Evolutionary conservation across 192 early-diverging fungal species (phyloP), one percentile per base, ranked within the genome.

Genomic region (Backusella sp.): DNA sequence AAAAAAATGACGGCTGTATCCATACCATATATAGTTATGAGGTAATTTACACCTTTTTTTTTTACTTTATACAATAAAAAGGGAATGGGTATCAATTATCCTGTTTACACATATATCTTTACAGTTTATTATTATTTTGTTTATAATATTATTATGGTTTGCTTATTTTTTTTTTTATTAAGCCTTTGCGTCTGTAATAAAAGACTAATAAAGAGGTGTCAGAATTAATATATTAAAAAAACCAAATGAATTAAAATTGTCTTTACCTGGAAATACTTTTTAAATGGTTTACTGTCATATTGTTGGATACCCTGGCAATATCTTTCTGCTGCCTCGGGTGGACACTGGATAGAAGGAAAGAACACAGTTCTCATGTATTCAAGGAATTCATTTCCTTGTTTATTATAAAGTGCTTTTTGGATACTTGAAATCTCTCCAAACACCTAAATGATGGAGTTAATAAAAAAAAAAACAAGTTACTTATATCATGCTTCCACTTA

Each of bases 221-320:
- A 59, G 53, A 59, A 23, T 53, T 32, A 32, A 32, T 32, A 32
- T 7, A 53, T 53, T n/a, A 39, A 39, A 39, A 39, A 53, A 53
- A 53, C 46, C 19, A 35, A 36, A n/a, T 68, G 2, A 36, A 11
- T 68, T 23, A 35, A 21, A 6, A 53, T 8, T 21, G 23, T 70
- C 14, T 49, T 77, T 87, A 90, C 88, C 84, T 88, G 88, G 79
- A 91, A 90, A 78, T 92, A 94, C 79, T 91, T 92, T 77, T 88
- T 91, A 72, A 94, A 91, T 69, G 86, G 85, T 79, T 89, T 91
- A 41, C 73, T 81, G 32, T 92, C 89, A 69, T 89, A 80, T 73
- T 91, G 89, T 68, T 87, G 88, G 69, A 96, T 75, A 15, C 94
- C 93, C 76, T 91, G 90, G 72, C 88, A 87, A 76, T 95, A 97